Percentiles rank a stretch among this genome's conserved stretches.
phyloP scores from a whole-genome alignment of 306 rosid species.

The Sesbania bispinosa region DNA sequence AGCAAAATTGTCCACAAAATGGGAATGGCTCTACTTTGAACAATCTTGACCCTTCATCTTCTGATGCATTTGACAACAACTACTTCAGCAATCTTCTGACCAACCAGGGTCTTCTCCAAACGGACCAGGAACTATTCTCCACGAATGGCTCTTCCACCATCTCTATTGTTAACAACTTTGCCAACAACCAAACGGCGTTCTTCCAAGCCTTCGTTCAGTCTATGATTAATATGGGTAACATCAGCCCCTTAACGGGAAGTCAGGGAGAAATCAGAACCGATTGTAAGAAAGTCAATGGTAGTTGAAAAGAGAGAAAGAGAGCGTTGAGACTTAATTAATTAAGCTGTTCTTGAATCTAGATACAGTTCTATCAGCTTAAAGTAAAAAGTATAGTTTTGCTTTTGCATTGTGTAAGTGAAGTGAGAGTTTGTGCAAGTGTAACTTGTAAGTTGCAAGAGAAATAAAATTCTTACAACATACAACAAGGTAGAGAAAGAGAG shows the following conservation, averaged over 20 bases:
- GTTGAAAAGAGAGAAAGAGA: slow-evolving; percentile 19
- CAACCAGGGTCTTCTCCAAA: slow-evolving; percentile 50
- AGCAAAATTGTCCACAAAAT: slow-evolving; percentile 56
- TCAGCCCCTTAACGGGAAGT: slow-evolving; percentile 48
- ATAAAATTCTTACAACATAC: too few relatives aligned
- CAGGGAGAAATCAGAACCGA: slow-evolving; percentile 59
- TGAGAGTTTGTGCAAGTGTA: too few relatives aligned
- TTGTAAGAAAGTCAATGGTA: slow-evolving; percentile 62
- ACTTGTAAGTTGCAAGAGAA: too few relatives aligned
- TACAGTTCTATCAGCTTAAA: not conserved
- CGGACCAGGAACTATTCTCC: slow-evolving; percentile 59
- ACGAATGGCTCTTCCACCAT: slow-evolving; percentile 41
- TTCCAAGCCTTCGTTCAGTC: slow-evolving; percentile 55
- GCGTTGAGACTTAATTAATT: too few relatives aligned
- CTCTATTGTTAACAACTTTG: slow-evolving; percentile 52
- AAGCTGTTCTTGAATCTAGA: not conserved
- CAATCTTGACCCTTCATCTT: slow-evolving; percentile 47
- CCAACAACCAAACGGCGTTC: slow-evolving; percentile 50
- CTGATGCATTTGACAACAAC: slow-evolving; percentile 50
- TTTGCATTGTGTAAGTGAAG: not conserved
- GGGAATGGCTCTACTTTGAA: slow-evolving; percentile 37
- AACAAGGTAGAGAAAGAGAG: too few relatives aligned
- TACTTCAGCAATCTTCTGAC: slow-evolving; percentile 47
- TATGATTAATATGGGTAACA: slow-evolving; percentile 76
- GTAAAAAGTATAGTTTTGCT: not conserved